A percentile compares a stretch with the other conserved stretches of the same genome.
Conservation (phyloP, 1,139 yeast species). For the Torulaspora pretoriensis region DNA sequence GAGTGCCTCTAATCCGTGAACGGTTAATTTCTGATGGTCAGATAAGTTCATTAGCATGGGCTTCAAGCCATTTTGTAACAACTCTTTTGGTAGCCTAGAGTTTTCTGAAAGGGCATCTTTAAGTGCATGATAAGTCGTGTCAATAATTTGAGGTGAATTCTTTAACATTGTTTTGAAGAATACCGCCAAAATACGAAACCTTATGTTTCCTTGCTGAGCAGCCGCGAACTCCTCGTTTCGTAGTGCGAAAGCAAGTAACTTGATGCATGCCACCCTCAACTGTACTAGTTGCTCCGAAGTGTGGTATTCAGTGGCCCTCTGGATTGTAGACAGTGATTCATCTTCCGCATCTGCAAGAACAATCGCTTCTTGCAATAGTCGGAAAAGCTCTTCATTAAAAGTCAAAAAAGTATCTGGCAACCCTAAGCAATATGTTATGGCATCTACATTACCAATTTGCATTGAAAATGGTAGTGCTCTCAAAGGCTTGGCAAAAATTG, state of each 20-base stretch:
- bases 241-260: conserved; percentile 74
- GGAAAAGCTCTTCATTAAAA: conserved; percentile 81
- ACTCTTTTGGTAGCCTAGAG: conserved; percentile 85
- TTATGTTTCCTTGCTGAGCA: conserved; percentile 74
- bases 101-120: conserved; percentile 80
- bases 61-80: conserved; percentile 85
- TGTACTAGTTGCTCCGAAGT: conserved; percentile 85
- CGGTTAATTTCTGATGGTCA: conserved; percentile 86
- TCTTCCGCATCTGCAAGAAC: conserved; percentile 98
- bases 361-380: conserved; percentile 82
- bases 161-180: conserved; percentile 91
- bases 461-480: conserved; percentile 96
- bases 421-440: conserved; percentile 82
- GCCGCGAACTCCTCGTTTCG: conserved; percentile 75
- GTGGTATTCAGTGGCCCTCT: conserved; percentile 76
- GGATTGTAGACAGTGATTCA: conserved; percentile 85
- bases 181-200: conserved; percentile 84
- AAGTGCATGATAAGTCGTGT: conserved; percentile 88
- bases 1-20: conserved; percentile 84
- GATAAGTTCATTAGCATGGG: conserved; percentile 95
- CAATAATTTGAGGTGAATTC: conserved; percentile 79
- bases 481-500: conserved; percentile 93
- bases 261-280: conserved; percentile 84
- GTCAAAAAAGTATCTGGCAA: conserved; percentile 77
- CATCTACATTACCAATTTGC: conserved; percentile 98